Conservation (phyloP, 1,284 basidiomycete genomes). For the Gymnopus androsaceus region DNA sequence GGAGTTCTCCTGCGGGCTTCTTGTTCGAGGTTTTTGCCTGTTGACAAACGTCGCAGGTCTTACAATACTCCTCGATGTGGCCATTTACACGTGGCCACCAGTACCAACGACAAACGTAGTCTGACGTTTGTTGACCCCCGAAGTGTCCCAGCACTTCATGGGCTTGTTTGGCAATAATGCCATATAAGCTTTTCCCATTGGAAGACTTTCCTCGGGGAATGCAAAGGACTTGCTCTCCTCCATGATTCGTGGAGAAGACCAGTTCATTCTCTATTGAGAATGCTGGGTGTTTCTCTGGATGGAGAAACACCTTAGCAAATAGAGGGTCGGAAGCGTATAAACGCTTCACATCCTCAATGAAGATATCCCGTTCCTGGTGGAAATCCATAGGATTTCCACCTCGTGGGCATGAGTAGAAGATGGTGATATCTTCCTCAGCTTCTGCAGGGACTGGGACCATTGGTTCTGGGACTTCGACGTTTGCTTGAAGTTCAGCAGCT, state of each 20-base stretch:
- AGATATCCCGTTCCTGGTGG: background rate
- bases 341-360: background rate
- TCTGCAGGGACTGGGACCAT: too few species aligned
- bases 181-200: slow-evolving; percentile 8
- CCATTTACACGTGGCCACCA: slow-evolving; percentile 33
- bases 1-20: slow-evolving; percentile 14
- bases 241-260: slow-evolving; percentile 18
- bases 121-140: slow-evolving; percentile 21
- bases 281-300: slow-evolving; percentile 6
- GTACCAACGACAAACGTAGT: slow-evolving; percentile 28
- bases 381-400: background rate
- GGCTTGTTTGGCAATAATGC: slow-evolving; percentile 25
- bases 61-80: slow-evolving; percentile 17
- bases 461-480: background rate
- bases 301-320: slow-evolving; percentile 8
- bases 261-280: slow-evolving; percentile 5
- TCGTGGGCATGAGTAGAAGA: background rate
- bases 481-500: slow-evolving; percentile 6
- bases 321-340: slow-evolving; percentile 13
- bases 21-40: slow-evolving; percentile 13
- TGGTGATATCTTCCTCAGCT: background rate
- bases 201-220: slow-evolving; percentile 19
- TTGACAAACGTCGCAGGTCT: slow-evolving; percentile 19
- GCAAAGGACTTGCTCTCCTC: slow-evolving; percentile 21
- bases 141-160: slow-evolving; percentile 29